Evolutionary conservation across 169 alveolate genomes (phyloP), one percentile per base, ranked within the genome.

Genomic region (Cyclospora cayetanensis): DNA sequence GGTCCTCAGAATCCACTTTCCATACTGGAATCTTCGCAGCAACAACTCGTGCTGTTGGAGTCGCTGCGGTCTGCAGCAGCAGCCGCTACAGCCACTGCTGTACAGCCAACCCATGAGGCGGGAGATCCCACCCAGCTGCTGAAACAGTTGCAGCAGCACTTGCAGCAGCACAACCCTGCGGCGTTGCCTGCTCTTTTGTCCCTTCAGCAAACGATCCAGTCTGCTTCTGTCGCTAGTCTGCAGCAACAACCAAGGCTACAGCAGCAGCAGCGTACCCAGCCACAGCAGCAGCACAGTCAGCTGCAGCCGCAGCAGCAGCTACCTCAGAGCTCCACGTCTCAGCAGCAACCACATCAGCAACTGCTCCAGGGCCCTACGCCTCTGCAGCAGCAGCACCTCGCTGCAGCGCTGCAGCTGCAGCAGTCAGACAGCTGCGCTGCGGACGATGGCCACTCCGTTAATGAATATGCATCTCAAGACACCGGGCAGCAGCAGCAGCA

Each of bases 51-150:
- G 3, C 43, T 79, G 52, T 72, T 79, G 72, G 89, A 79, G 52
- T 79, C 89, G 9, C 27, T 79, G 89, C 72, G 89, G 37, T 79
- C 89, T 52, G 89, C 89, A 79, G 89, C 74, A 50, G 63, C 89
- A 50, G 72, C 89, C 25, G 89, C 89, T 0, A 72, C 74, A 18
- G 53, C 37, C 31, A 52, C 50, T 50, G 74, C 63, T 15, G 4
- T 50, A 22, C 89, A 79, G 39, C 1, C 53, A 4, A 34, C 89
- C 12, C 72, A 52, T 35, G 43, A 46, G 0, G 46, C 74, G n/a
- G n/a, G n/a, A n/a, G n/a, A n/a, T 60, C 31, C 52, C 74, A n/a
- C 34, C 27, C 89, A 79, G 74, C 52, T 79, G 89, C 89, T 31
- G 74, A 68, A 79, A 37, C 89, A 29, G 68, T 72, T 79, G 89